Evolutionary conservation across 2,329 filamentous ascomycete species (phyloP), one percentile per base, ranked within the genome.

Genomic region (Curvularia spicifera): DNA sequence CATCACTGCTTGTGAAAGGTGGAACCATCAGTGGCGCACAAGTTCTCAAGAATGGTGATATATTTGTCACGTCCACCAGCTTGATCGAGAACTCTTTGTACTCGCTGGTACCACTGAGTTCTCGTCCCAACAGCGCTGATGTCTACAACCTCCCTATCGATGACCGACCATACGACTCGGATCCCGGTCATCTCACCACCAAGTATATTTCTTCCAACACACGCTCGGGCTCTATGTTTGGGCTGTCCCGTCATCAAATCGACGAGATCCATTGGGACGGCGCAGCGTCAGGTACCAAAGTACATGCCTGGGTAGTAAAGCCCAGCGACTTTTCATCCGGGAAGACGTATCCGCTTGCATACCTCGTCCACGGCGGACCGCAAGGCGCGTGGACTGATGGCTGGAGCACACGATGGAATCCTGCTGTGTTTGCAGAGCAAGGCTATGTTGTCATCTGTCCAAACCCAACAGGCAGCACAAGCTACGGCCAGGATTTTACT

Each of bases 331-430:
- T 94, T 71, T 84, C 91, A 69, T 77, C 83, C 8, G 81, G 77
- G 18, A 89, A 91, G 76, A 92, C 86, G 63, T 96, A 94, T 69
- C 92, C 92, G 0, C 81, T 96, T 4, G 86, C 89, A 1, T 89
- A 93, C 71, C 79, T 93, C 42, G 90, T 96, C 61, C 92, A 96
- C 70, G 92, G 92, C 53, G 92, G 92, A 0, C 91, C 91, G 0
- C 91, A 95, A 74, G 86, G 88, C 22, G 86, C 90, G 0, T 94
- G 90, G 89, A 79, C 76, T 31, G 89, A 95, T 69, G 81, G 83
- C 28, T 96, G 91, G 91, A 89, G 85, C 73, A 92, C 89, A 2
- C 83, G 92, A 18, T 96, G 92, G 92, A 96, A 96, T 72, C 89
- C 90, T 1, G 91, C 90, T 59, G 84, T 94, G 9, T 96, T 92